A percentile compares a stretch with the other conserved stretches of the same genome.
Conservation (phyloP, 257 asterid species). For the Capsicum rhomboideum region DNA sequence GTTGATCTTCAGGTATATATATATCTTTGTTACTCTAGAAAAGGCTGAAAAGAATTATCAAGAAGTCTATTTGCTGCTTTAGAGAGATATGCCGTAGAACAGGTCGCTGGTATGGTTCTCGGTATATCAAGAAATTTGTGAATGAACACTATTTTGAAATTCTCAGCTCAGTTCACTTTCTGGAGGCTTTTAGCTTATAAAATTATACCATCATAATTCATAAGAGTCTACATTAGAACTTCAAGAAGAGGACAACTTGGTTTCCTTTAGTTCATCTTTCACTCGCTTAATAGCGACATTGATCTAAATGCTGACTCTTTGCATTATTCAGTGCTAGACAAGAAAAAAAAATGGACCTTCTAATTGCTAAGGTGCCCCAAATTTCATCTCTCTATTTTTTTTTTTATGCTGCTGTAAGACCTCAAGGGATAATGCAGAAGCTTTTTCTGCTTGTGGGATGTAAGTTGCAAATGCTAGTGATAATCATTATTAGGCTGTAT, state of each 20-base stretch:
- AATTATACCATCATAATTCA: neutral
- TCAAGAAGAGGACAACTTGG: neutral
- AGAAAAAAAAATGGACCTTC: neutral
- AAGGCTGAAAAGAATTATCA: neutral
- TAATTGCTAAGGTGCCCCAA: neutral
- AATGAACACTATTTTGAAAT: neutral
- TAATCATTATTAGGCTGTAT: neutral
- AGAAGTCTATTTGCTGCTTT: neutral
- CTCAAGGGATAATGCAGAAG: neutral
- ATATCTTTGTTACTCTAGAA: neutral
- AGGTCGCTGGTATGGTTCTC: neutral
- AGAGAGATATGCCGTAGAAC: neutral
- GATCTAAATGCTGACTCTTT: neutral
- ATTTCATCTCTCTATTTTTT: neutral
- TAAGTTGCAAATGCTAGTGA: neutral
- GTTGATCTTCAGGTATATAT: constrained; percentile 90
- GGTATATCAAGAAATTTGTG: neutral
- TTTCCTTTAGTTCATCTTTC: neutral
- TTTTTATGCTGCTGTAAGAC: neutral
- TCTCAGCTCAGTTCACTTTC: neutral
- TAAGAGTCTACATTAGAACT: neutral
- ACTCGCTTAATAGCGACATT: neutral
- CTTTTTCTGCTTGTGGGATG: neutral
- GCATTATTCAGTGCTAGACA: neutral
- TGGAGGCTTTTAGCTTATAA: neutral